Conservation (phyloP, 176 grass and related monocot genomes). For the Zoysia pacifica region DNA sequence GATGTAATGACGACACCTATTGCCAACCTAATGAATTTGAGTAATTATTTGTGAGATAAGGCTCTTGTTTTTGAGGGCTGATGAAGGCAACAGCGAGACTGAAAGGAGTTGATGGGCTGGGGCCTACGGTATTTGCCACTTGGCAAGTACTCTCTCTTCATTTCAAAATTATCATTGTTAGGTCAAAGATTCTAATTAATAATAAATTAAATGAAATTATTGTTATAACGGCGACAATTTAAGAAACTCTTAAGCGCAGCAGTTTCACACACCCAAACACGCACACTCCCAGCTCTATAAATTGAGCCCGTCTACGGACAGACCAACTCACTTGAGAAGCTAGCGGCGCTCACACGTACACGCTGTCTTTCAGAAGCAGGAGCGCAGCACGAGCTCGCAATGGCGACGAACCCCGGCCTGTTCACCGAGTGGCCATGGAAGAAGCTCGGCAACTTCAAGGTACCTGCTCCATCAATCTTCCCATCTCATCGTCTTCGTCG, state of each 20-base stretch:
- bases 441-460: conserved; percentile 92
- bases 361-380: background rate
- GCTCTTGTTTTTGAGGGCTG: background rate
- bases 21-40: conserved; percentile 12
- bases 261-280: background rate
- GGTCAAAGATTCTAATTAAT: too few species aligned
- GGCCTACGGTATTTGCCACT: too few species aligned
- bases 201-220: too few species aligned
- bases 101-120: too few species aligned
- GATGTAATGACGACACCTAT: background rate
- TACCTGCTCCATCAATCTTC: conserved; percentile 2
- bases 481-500: background rate
- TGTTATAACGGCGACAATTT: too few species aligned
- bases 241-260: background rate
- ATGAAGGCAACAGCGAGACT: background rate
- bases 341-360: too few species aligned
- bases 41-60: background rate
- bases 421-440: conserved; percentile 96
- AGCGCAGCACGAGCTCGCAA: background rate
- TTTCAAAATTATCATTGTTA: too few species aligned
- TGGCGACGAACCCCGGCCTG: conserved; percentile 79
- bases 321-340: background rate
- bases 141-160: too few species aligned
- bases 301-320: background rate
- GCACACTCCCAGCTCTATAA: background rate